These are phyloP conservation scores for Fraxinus americana DNA, from an alignment of 257 asterid genomes.

Conservation along the genomic window DNA sequence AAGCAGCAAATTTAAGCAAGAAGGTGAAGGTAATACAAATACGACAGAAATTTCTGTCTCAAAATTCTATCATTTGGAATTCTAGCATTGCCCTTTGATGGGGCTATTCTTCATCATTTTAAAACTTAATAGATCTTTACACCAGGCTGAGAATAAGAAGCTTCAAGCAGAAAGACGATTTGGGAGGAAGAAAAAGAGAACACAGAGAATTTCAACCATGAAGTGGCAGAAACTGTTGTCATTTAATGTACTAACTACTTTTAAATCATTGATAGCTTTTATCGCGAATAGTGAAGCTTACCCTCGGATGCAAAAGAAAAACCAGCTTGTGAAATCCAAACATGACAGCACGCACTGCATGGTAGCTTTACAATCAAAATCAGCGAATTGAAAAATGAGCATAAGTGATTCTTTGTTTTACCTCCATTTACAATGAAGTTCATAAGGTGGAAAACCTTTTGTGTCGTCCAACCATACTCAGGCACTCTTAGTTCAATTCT, in stretches of 20 bases:
- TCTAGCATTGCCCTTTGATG: neutral
- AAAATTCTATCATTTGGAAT: neutral
- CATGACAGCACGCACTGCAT: constrained; percentile 81
- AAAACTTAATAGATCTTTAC: constrained; percentile 5
- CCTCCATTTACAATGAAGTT: constrained; percentile 96
- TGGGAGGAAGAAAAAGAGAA: neutral
- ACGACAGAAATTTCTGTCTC: neutral
- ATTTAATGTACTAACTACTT: neutral
- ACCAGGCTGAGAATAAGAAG: constrained; percentile 1
- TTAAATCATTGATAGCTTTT: neutral
- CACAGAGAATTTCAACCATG: neutral
- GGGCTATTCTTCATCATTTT: neutral
- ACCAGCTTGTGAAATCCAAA: constrained; percentile 81
- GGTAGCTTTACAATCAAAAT: constrained; percentile 18
- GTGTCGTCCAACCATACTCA: constrained; percentile 97
- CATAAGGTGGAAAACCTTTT: constrained; percentile 98
- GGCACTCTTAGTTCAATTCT: constrained; percentile 92
- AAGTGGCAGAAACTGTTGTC: constrained; percentile 1
- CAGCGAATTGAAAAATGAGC: constrained; percentile 14
- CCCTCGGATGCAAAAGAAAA: constrained; percentile 88
- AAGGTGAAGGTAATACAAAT: neutral
- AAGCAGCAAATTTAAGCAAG: neutral
- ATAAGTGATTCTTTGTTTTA: constrained; percentile 34
- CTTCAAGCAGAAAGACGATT: constrained; percentile 8
- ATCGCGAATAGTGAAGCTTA: constrained; percentile 27